Conservation (phyloP, 2,329 filamentous ascomycete genomes). For the Lasiodiplodia gonubiensis region DNA sequence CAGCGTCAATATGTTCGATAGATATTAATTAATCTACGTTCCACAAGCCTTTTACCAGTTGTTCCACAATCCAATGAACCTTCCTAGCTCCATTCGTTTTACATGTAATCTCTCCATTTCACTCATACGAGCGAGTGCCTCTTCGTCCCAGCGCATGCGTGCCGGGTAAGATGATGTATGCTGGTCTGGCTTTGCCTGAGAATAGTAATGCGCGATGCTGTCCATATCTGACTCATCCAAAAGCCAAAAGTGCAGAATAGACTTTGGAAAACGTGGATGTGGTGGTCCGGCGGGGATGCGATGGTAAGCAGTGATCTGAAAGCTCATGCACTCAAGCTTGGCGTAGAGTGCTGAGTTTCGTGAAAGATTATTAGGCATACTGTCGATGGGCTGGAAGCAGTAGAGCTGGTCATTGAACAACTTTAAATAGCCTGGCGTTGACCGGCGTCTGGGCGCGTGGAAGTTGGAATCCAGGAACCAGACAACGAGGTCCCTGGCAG, state of each 20-base stretch:
- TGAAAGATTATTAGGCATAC: not conserved
- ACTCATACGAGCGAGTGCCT: constrained; percentile 40
- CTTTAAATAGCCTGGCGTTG: not conserved
- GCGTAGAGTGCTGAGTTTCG: not conserved
- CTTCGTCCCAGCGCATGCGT: constrained; percentile 65
- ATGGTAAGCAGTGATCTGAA: constrained; percentile 64
- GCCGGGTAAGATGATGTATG: constrained; percentile 68
- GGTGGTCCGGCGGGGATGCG: constrained; percentile 59
- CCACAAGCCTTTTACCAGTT: not conserved
- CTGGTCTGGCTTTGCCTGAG: constrained; percentile 65
- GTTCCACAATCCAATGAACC: not conserved
- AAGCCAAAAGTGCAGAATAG: constrained; percentile 74
- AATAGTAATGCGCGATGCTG: constrained; percentile 72
- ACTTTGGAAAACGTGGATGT: constrained; percentile 69
- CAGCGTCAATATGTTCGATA: too few species aligned
- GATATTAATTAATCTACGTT: not conserved
- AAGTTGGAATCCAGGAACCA: not conserved
- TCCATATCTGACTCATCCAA: constrained; percentile 76
- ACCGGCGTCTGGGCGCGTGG: not conserved
- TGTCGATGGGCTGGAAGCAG: not conserved
- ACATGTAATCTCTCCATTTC: not conserved
- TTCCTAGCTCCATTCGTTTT: not conserved
- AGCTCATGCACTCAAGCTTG: not conserved
- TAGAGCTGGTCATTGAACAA: too few species aligned
- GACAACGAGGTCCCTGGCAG: not conserved